Percentiles rank a stretch among this genome's conserved stretches.
Conservation (phyloP, 2,329 filamentous ascomycete species). For the Ascocoryne sarcoides region DNA sequence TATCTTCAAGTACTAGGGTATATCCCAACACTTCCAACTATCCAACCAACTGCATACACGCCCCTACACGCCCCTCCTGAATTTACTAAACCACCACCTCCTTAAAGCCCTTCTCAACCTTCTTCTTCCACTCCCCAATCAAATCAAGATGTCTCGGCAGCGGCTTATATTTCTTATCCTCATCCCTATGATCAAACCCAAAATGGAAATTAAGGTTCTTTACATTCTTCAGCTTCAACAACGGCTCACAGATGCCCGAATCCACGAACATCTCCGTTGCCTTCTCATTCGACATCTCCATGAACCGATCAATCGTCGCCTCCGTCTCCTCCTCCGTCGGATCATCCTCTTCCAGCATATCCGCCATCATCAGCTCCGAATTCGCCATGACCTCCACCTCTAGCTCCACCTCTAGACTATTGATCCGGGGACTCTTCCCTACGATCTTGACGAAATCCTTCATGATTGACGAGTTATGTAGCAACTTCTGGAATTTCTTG, state of each 20-base stretch:
- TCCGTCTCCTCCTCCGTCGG: slow-evolving; percentile 1
- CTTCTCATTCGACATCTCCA: slow-evolving; percentile 7
- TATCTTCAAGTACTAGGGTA: too few relatives aligned
- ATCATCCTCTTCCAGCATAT: slow-evolving; percentile 2
- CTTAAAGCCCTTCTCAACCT: slow-evolving; percentile 11
- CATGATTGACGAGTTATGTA: slow-evolving; percentile 7
- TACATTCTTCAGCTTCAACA: slow-evolving; percentile 10
- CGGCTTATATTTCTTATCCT: slow-evolving; percentile 9
- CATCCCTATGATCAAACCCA: slow-evolving; percentile 4
- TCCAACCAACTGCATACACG: too few relatives aligned
- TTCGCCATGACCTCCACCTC: slow-evolving; percentile 11
- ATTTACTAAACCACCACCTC: too few relatives aligned
- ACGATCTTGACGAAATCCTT: slow-evolving; percentile 14
- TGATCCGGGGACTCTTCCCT: slow-evolving; percentile 5
- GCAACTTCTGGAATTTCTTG: not conserved
- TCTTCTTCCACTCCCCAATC: slow-evolving; percentile 7
- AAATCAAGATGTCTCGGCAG: slow-evolving; percentile 6
- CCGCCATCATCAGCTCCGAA: slow-evolving; percentile 6
- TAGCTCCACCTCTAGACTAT: slow-evolving; percentile 8
- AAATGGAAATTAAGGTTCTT: slow-evolving; percentile 6
- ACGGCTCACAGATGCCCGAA: slow-evolving; percentile 6
- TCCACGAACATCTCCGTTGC: slow-evolving; percentile 15
- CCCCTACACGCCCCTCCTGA: too few relatives aligned
- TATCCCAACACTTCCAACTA: too few relatives aligned
- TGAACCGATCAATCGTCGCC: slow-evolving; percentile 6